Percentiles rank a stretch among this genome's conserved stretches.
These are phyloP conservation scores for Daedalea quercina DNA, from an alignment of 768 basidiomycete species.

Conservation along the genomic window DNA sequence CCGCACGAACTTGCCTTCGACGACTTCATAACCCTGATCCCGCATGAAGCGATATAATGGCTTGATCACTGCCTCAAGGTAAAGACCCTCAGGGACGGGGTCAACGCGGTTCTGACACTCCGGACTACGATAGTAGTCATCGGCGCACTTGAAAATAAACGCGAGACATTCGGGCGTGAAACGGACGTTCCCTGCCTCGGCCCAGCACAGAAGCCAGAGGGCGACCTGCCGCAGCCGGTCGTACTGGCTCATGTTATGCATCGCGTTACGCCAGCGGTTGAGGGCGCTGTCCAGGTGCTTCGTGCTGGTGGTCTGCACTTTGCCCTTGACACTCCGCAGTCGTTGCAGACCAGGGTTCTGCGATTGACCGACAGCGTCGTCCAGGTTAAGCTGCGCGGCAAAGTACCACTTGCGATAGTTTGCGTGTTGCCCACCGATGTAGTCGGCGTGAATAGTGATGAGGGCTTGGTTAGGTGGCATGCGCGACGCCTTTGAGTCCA, in stretches of 20 bases:
- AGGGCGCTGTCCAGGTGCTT: conserved; percentile 93
- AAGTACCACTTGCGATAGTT: conserved; percentile 99
- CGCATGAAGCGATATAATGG: conserved; percentile 94
- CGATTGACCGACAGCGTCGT: conserved; percentile 94
- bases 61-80: conserved; percentile 86
- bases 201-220: conserved; percentile 95
- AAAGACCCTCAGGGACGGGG: conserved; percentile 90
- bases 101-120: conserved; percentile 95
- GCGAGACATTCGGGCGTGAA: conserved; percentile 96
- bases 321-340: conserved; percentile 74
- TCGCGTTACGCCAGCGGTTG: conserved; percentile 94
- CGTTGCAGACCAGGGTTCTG: conserved; percentile 92
- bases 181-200: conserved; percentile 94
- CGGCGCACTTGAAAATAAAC: conserved; percentile 99
- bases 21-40: conserved; percentile 94
- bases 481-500: conserved; percentile 96
- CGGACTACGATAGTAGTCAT: conserved; percentile 97
- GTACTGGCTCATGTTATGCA: conserved; percentile 99
- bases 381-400: conserved; percentile 97
- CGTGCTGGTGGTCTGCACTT: conserved; percentile 43
- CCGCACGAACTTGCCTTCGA: conserved; percentile 91
- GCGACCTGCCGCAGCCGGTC: conserved; percentile 96
- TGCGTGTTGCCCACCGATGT: conserved; percentile 97
- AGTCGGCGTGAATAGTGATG: conserved; percentile 95
- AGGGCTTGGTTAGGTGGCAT: conserved; percentile 97